Base-by-base conservation (phyloP, 164 flowering plant species). In the Stephania cephalantha region DNA sequence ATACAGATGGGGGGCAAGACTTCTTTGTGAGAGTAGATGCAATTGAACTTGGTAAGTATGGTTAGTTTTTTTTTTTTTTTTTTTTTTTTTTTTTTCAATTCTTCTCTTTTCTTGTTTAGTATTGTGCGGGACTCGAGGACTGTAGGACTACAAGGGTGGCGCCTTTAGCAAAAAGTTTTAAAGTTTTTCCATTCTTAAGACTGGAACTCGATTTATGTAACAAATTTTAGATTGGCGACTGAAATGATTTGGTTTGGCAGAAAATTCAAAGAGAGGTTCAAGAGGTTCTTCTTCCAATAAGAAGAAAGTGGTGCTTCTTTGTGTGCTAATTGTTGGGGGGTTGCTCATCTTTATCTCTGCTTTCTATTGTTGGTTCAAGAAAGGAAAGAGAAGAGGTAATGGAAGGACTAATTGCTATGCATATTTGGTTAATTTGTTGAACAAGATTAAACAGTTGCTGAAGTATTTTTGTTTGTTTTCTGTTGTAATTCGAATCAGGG, bases 1-100 rank as follows among this genome's bases (percentile, higher is more conserved):
- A 70, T 18, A 13, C 55, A 1, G 72, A 45, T 44, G 72, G 72
- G n/a, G 72, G 72, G 17, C 72, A 70, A 48, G 72, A 70, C 35
- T n/a, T 70, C 29, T 70, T 31, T 22, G 48, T 70, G 7, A 30
- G 55, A 4, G 18, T 70, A 18, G 72, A 22, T 44, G 72, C 72
- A 8, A 44, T 48, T 20, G 31, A 46, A 46, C 55, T 70, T 5
- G 55, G 72, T 70, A 20, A 15, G 25, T 25, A 25, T 25, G 0
- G 25, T 0, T 25, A 25, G 25, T 25, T 25, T 25, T 25, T 25
- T 25, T 25, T 25, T 25, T 25, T 25, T 25, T 25, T n/a, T n/a
- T n/a, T n/a, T n/a, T n/a, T n/a, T n/a, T n/a, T n/a, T n/a, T n/a
- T n/a, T n/a, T n/a, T n/a, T n/a, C n/a, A n/a, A n/a, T n/a, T n/a